Evolutionary conservation across 202 grass and related monocot species (phyloP), one percentile per base, ranked within the genome.

Genomic region (Panicum hallii): DNA sequence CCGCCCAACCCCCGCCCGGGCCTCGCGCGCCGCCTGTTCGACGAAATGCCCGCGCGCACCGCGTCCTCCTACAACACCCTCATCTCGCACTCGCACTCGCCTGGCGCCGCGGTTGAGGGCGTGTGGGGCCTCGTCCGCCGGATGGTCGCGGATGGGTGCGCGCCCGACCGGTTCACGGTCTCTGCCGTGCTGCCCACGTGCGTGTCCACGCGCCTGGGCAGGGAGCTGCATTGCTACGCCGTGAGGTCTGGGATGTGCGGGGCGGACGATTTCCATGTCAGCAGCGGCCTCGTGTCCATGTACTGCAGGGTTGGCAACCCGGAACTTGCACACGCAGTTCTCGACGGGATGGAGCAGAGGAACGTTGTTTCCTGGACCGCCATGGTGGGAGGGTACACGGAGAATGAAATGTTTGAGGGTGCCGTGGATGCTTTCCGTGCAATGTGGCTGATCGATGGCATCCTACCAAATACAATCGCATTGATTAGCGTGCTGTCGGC

Each of bases 31-130:
- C 44, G 74, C 22, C 62, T 99, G 88, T 94, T 96, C 46, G 91
- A 97, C 63, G 82, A 94, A 94, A 96, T 99, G 93, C 88, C 80
- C 32, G 6, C n/a, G 10, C 88, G 84, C 65, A 90, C 79, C 22
- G 69, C 86, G 16, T 82, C 97, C 53, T 89, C 88, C n/a, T 93
- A 90, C 82, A 96, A 94, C 74, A 78, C 88, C 40, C 69, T 92
- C 54, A 92, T 95, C 28, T 85, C 86, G 7, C 63, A 84, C 64
- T 69, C 87, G 12, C 53, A 5, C 22, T 49, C 72, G 0, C 26
- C 44, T 0, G 67, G 20, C 46, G 38, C 9, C 9, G 40, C 40
- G 17, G 26, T 14, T 2, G 15, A 44, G 5, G 46, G 54, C 4
- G 48, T 83, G 23, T 70, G 82, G 67, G 28, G 60, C 70, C 9